Conservation (phyloP, 2,329 filamentous ascomycete species). For the Ampelomyces quisqualis region DNA sequence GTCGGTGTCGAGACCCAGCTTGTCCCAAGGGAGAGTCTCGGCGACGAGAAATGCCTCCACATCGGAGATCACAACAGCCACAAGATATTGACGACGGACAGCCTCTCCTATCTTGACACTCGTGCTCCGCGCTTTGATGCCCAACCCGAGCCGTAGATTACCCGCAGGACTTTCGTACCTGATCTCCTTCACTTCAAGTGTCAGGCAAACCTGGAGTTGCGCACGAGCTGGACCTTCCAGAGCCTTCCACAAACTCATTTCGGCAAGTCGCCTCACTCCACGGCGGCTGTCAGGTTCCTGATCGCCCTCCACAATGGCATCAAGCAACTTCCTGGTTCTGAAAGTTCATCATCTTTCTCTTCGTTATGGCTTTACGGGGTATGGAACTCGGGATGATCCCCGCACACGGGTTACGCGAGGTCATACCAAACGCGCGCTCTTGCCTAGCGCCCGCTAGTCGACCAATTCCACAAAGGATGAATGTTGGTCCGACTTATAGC, state of each 20-base stretch:
- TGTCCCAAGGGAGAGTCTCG: too few relatives aligned
- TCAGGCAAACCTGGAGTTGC: not conserved
- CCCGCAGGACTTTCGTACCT: not conserved
- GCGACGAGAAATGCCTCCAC: too few relatives aligned
- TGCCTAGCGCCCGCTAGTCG: constrained; percentile 18
- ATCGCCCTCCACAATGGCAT: not conserved
- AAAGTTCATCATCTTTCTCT: constrained; percentile 5
- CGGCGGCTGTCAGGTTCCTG: constrained; percentile 1
- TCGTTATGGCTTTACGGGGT: constrained; percentile 8
- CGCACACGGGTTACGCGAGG: constrained; percentile 10
- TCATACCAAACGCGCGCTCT: constrained; percentile 11
- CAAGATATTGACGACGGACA: too few relatives aligned
- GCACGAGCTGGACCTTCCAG: not conserved
- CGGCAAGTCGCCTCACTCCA: constrained; percentile 1
- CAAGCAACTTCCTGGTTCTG: not conserved
- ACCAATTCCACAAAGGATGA: constrained; percentile 9
- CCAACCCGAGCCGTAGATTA: constrained; percentile 1
- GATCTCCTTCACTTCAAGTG: not conserved
- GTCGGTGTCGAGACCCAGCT: too few relatives aligned
- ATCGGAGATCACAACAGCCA: too few relatives aligned
- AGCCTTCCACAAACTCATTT: not conserved
- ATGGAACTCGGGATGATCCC: constrained; percentile 12
- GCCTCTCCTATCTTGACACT: not conserved
- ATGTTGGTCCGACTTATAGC: not conserved
- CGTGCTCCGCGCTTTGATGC: not conserved